These are phyloP conservation scores for Fraxinus albicans DNA, from an alignment of 305 asterid genomes.

Conservation along the genomic window DNA sequence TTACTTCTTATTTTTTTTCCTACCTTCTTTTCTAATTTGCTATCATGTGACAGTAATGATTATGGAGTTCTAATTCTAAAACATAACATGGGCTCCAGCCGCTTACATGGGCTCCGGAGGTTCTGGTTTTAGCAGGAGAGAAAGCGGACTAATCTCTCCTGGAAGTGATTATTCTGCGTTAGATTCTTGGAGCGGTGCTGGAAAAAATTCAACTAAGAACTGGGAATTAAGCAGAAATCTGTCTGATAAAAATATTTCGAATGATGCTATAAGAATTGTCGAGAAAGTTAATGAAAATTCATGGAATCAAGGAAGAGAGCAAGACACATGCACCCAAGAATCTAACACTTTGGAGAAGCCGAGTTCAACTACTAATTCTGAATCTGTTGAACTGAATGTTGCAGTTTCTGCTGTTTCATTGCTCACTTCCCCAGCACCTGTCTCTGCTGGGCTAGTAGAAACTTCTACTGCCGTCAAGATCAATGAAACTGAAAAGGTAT, in stretches of 20 bases:
- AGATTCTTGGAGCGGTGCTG: constrained; percentile 61
- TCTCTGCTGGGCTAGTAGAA: constrained; percentile 42
- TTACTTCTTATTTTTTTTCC: constrained; percentile 15
- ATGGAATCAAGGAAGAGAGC: constrained; percentile 64
- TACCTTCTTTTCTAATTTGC: constrained; percentile 13
- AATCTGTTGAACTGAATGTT: constrained; percentile 43
- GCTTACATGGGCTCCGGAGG: constrained; percentile 59
- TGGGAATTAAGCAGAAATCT: constrained; percentile 50
- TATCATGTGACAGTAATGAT: constrained; percentile 4
- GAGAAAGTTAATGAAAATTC: constrained; percentile 49
- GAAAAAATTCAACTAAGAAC: constrained; percentile 41
- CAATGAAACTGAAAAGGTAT: constrained; percentile 83
- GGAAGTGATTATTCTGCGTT: constrained; percentile 54
- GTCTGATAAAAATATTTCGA: constrained; percentile 44
- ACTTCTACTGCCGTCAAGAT: constrained; percentile 42
- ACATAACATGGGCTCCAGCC: constrained; percentile 46
- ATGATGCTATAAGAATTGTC: constrained; percentile 38
- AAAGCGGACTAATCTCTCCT: constrained; percentile 72
- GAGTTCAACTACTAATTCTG: constrained; percentile 38
- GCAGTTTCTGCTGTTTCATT: constrained; percentile 42
- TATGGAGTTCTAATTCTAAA: constrained; percentile 14
- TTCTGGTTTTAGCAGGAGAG: constrained; percentile 69
- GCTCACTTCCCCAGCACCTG: constrained; percentile 42
- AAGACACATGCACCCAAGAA: constrained; percentile 33
- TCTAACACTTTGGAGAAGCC: constrained; percentile 42